Conservation (phyloP, 148 eudicot species). For the Chenopodium album region DNA sequence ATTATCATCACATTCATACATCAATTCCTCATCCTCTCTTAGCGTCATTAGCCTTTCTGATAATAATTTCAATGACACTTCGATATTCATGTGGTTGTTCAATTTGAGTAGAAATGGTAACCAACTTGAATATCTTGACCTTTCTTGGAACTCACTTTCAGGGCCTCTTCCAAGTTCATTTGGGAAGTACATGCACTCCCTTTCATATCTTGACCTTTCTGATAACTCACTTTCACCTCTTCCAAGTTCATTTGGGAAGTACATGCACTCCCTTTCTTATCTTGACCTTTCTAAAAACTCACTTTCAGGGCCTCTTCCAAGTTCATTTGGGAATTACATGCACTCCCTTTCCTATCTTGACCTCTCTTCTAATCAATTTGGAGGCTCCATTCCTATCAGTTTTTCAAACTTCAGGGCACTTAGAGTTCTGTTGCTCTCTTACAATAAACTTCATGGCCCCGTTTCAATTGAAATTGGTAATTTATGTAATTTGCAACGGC, state of each 20-base stretch:
- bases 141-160: no score
- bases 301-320: no score
- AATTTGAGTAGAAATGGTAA: slow-evolving; percentile 5
- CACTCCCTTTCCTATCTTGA: background rate
- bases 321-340: no score
- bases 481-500: no score
- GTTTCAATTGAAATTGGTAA: no score
- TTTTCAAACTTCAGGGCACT: background rate
- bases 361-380: background rate
- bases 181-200: background rate
- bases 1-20: slow-evolving; percentile 12
- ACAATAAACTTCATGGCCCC: background rate
- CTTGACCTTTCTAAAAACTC: no score
- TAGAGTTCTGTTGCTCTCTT: background rate
- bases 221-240: no score
- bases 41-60: slow-evolving; percentile 6
- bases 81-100: slow-evolving; percentile 27
- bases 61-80: slow-evolving; percentile 13
- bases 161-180: no score
- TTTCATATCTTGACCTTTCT: slow-evolving; percentile 5
- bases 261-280: no score
- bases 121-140: slow-evolving; percentile 7
- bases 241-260: no score
- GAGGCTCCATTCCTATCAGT: slow-evolving; percentile 1
- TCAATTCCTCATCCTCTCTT: slow-evolving; percentile 28